These are phyloP conservation scores for Nemania serpens DNA, from an alignment of 2,329 filamentous ascomycete genomes.

Conservation along the genomic window DNA sequence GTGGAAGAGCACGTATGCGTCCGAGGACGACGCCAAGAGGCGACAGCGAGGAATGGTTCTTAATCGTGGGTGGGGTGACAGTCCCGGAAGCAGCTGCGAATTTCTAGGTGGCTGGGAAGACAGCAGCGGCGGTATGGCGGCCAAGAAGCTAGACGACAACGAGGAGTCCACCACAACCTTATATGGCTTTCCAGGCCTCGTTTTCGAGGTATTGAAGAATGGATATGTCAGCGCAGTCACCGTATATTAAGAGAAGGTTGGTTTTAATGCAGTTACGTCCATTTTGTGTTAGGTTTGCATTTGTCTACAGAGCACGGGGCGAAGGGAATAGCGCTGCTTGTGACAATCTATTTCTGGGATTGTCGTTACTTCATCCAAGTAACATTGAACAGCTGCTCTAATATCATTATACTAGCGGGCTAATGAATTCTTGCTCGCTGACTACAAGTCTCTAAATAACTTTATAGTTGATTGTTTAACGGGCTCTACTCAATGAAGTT, in stretches of 20 bases:
- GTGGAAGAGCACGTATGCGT: slow-evolving; percentile 71
- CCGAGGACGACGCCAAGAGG: slow-evolving; percentile 54
- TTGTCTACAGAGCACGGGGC: too few species aligned
- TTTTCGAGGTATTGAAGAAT: slow-evolving; percentile 96
- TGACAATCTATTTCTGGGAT: too few species aligned
- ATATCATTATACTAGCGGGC: too few species aligned
- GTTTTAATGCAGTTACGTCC: slow-evolving; percentile 8
- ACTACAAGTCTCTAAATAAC: too few species aligned
- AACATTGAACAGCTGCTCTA: too few species aligned
- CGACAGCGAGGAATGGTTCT: slow-evolving; percentile 79
- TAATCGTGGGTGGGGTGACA: slow-evolving; percentile 89
- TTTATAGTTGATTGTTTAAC: too few species aligned
- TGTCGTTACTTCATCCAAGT: too few species aligned
- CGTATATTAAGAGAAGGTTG: slow-evolving; percentile 65
- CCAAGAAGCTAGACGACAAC: slow-evolving; percentile 57
- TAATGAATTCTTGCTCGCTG: too few species aligned
- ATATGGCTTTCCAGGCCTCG: slow-evolving; percentile 89
- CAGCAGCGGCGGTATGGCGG: slow-evolving; percentile 55
- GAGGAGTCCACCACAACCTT: slow-evolving; percentile 75
- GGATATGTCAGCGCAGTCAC: slow-evolving; percentile 88
- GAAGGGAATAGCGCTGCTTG: too few species aligned
- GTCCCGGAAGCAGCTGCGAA: slow-evolving; percentile 87
- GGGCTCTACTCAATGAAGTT: too few species aligned
- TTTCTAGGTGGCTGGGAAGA: slow-evolving; percentile 87
- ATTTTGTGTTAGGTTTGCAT: too few species aligned